Evolutionary conservation across 1,284 basidiomycete species (phyloP).

Genomic region (Pascua sp.): DNA sequence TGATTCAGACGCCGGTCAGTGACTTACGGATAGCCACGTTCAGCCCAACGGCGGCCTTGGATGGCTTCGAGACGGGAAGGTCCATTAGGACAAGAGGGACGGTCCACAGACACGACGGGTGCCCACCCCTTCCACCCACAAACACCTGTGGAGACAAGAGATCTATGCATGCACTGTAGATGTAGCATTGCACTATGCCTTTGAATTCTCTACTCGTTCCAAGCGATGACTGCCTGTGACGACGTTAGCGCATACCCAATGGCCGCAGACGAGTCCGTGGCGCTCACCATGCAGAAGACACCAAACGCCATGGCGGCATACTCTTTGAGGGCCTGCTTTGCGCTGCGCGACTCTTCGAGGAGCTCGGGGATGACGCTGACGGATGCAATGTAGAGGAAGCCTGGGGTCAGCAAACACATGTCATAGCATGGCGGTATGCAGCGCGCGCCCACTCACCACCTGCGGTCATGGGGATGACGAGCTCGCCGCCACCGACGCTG

Average conservation of each 20-base stretch:
- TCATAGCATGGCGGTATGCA: too few relatives aligned
- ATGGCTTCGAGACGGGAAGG: too few relatives aligned
- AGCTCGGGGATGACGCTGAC: slow-evolving; percentile 84
- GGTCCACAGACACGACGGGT: too few relatives aligned
- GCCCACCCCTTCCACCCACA: too few relatives aligned
- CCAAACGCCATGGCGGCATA: slow-evolving; percentile 85
- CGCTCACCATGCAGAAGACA: slow-evolving; percentile 72
- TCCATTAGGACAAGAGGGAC: too few relatives aligned
- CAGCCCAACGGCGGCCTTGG: too few relatives aligned
- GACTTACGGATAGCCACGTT: too few relatives aligned
- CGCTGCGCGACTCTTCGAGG: slow-evolving; percentile 78
- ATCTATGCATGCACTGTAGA: slow-evolving; percentile 4
- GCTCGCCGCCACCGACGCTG: slow-evolving; percentile 67
- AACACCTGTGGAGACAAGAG: background rate
- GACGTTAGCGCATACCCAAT: background rate
- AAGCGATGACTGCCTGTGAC: slow-evolving; percentile 45
- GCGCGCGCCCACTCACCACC: slow-evolving; percentile 56
- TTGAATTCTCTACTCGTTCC: slow-evolving; percentile 68
- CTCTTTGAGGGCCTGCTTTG: slow-evolving; percentile 79
- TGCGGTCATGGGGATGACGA: slow-evolving; percentile 80
- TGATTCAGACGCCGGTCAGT: too few relatives aligned
- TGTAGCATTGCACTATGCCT: background rate
- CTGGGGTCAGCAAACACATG: slow-evolving; percentile 42
- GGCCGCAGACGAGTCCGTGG: background rate
- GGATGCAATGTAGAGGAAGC: slow-evolving; percentile 87